phyloP scores from a whole-genome alignment of 2,329 filamentous ascomycete genomes.

The Fusarium sp. region DNA sequence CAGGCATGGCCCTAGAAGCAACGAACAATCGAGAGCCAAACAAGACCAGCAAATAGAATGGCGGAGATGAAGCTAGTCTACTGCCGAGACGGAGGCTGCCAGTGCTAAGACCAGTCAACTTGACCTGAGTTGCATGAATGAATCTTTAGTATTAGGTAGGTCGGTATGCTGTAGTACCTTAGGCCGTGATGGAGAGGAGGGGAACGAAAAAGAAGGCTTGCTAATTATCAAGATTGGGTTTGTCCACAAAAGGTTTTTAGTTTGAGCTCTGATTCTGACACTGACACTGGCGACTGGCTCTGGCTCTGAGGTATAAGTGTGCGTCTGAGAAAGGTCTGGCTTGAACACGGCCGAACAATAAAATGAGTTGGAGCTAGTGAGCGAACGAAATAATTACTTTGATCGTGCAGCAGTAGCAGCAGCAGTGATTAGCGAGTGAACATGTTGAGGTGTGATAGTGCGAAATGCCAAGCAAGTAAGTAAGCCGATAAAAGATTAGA shows the following conservation, averaged over 20 bases:
- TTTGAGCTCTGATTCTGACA: background rate
- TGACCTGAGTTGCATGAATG: background rate
- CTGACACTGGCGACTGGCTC: background rate
- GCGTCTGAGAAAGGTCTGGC: background rate
- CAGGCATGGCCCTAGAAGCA: slow-evolving; percentile 27
- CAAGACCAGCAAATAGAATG: slow-evolving; percentile 14
- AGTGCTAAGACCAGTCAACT: slow-evolving; percentile 26
- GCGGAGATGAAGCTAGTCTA: slow-evolving; percentile 39
- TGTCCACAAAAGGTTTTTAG: background rate
- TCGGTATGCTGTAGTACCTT: background rate
- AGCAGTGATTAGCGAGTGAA: slow-evolving; percentile 21
- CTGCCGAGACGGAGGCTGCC: slow-evolving; percentile 33
- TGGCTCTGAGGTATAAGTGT: background rate
- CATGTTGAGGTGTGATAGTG: slow-evolving; percentile 4
- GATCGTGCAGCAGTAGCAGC: slow-evolving; percentile 7
- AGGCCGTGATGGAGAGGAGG: background rate
- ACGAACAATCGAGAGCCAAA: slow-evolving; percentile 22
- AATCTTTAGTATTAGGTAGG: background rate
- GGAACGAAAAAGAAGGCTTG: background rate
- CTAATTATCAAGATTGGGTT: background rate
- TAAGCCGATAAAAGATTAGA: slow-evolving; percentile 12
- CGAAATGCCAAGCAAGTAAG: background rate
- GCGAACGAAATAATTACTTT: slow-evolving; percentile 27
- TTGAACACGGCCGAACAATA: background rate
- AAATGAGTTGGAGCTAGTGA: slow-evolving; percentile 29